Evolutionary conservation across 768 basidiomycete species (phyloP).

Genomic region (Psilocybe azurescens): DNA sequence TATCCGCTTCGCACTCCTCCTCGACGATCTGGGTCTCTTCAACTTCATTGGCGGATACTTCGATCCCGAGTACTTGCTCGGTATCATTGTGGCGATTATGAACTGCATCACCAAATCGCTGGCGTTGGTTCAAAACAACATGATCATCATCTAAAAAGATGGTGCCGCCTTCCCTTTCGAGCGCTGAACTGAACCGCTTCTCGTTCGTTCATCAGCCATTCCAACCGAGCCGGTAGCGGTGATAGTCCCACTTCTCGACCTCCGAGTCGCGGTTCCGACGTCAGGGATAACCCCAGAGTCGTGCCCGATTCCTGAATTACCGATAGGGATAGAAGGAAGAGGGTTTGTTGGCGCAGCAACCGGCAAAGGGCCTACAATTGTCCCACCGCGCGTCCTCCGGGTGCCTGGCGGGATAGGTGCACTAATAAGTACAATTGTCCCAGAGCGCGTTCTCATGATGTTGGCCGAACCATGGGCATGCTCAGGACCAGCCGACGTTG

Average conservation of each 20-base stretch:
- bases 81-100: not conserved
- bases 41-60: conserved; percentile 21
- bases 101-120: not conserved
- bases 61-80: not conserved
- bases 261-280: conserved; percentile 10
- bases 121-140: not conserved
- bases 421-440: conserved; percentile 47
- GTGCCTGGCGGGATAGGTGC: conserved; percentile 16
- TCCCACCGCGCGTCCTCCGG: conserved; percentile 37
- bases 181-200: conserved; percentile 16
- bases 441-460: conserved; percentile 43
- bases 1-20: conserved; percentile 33
- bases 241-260: conserved; percentile 40
- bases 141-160: not conserved
- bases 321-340: conserved; percentile 14
- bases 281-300: not conserved
- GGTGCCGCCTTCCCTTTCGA: not conserved
- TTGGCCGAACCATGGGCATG: not conserved
- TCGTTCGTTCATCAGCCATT: conserved; percentile 2
- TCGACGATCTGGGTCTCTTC: conserved; percentile 29
- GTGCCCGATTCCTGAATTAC: not conserved
- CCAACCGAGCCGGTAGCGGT: conserved; percentile 13
- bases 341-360: conserved; percentile 11
- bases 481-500: not conserved
- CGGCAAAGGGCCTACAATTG: conserved; percentile 33